Conservation (phyloP, 78 protist species). For the Cavenderia fasciculata region DNA sequence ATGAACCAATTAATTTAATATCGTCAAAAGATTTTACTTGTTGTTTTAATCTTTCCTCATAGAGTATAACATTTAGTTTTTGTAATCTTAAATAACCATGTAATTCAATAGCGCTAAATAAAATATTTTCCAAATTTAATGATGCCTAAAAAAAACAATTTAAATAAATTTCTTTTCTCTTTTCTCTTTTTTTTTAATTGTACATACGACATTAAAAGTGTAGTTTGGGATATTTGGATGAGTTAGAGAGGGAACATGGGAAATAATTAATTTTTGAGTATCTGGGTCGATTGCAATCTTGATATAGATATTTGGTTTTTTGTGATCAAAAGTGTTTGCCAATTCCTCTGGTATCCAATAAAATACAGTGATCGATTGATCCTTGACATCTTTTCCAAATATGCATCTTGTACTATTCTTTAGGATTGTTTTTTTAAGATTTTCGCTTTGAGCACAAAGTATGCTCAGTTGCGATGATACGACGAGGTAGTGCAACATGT, state of each 20-base stretch:
- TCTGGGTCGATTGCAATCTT: conserved; percentile 28
- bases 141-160: too few species aligned
- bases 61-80: background rate
- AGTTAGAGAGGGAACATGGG: conserved; percentile 19
- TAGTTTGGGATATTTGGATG: conserved; percentile 55
- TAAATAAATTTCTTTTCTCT: too few species aligned
- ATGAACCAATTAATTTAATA: conserved; percentile 10
- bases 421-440: conserved; percentile 34
- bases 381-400: conserved; percentile 21
- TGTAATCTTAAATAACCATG: conserved; percentile 31
- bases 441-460: conserved; percentile 32
- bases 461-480: conserved; percentile 37
- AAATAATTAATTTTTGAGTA: conserved; percentile 3
- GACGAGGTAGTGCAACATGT: conserved; percentile 43
- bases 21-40: too few species aligned
- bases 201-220: conserved; percentile 26
- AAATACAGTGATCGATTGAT: conserved; percentile 47
- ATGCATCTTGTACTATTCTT: conserved; percentile 25
- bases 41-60: too few species aligned
- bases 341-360: conserved; percentile 73
- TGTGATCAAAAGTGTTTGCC: conserved; percentile 4
- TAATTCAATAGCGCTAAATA: conserved; percentile 48
- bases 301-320: conserved; percentile 13
- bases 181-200: too few species aligned
- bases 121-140: conserved; percentile 23